These are phyloP conservation scores for Arthrobotrys entomopaga DNA, from an alignment of 2,329 filamentous ascomycete genomes.

Conservation along the genomic window DNA sequence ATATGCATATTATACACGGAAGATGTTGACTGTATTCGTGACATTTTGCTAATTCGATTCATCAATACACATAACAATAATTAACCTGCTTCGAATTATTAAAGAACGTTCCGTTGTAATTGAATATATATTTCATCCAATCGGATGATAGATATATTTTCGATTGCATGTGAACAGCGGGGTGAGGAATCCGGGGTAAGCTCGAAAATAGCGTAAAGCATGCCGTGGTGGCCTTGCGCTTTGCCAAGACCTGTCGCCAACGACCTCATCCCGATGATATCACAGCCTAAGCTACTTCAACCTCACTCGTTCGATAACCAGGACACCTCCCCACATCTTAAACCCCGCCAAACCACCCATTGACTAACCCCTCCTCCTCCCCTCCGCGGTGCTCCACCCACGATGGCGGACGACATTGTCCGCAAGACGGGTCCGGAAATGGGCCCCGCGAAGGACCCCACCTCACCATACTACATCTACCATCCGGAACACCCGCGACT, in stretches of 20 bases:
- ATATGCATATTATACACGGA: too few relatives aligned
- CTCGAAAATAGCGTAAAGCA: neutral
- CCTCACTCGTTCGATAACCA: conserved; percentile 18
- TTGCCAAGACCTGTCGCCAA: conserved; percentile 27
- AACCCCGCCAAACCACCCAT: conserved; percentile 7
- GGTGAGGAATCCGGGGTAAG: conserved; percentile 38
- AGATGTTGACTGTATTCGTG: too few relatives aligned
- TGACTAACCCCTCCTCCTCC: conserved; percentile 6
- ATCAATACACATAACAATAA: too few relatives aligned
- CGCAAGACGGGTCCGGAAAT: neutral
- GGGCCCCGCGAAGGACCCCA: conserved; percentile 28
- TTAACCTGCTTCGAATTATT: too few relatives aligned
- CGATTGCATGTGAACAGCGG: neutral
- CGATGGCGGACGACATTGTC: conserved; percentile 12
- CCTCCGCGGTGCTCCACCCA: neutral
- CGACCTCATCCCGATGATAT: conserved; percentile 22
- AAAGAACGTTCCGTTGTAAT: too few relatives aligned
- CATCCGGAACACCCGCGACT: conserved; percentile 44
- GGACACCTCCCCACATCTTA: neutral
- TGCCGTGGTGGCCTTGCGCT: conserved; percentile 22
- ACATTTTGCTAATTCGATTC: too few relatives aligned
- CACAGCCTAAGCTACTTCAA: conserved; percentile 8
- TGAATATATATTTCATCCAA: too few relatives aligned
- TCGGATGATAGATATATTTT: too few relatives aligned
- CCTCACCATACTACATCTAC: conserved; percentile 38